Conservation (phyloP, 768 basidiomycete species). For the Rhizopogon vesiculosus region DNA sequence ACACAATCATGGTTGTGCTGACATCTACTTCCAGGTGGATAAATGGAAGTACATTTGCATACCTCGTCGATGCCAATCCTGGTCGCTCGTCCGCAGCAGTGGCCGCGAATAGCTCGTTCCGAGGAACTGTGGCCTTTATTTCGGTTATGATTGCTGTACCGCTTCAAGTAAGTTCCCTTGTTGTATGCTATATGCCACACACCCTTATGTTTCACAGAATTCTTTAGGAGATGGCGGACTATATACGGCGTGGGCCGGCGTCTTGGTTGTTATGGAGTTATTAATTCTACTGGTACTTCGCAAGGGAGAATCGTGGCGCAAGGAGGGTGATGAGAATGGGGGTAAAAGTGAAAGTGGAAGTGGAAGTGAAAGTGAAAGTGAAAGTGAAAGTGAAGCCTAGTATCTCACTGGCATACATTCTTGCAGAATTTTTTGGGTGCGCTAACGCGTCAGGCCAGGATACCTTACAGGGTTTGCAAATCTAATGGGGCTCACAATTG, state of each 20-base stretch:
- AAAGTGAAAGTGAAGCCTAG: background rate
- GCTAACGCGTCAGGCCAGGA: too few species aligned
- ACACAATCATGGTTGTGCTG: background rate
- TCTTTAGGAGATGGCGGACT: constrained; percentile 76
- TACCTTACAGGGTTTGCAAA: too few species aligned
- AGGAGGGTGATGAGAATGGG: constrained; percentile 40
- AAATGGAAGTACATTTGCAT: constrained; percentile 71
- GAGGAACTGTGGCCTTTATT: constrained; percentile 65
- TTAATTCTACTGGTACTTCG: constrained; percentile 56
- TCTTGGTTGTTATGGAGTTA: constrained; percentile 48
- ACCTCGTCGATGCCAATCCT: constrained; percentile 82
- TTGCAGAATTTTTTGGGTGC: too few species aligned
- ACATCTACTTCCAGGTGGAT: constrained; percentile 37
- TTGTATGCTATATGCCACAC: background rate
- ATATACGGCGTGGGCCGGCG: constrained; percentile 61
- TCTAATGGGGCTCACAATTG: too few species aligned
- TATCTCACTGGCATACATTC: background rate
- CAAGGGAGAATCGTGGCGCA: constrained; percentile 60
- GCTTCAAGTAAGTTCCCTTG: constrained; percentile 38
- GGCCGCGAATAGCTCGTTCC: constrained; percentile 72
- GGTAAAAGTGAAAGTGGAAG: background rate
- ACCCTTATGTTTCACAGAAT: constrained; percentile 32
- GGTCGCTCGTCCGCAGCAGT: constrained; percentile 75
- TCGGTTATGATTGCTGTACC: constrained; percentile 72
- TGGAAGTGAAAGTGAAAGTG: background rate